These are phyloP conservation scores for Scheffersomyces spartinae DNA, from an alignment of 805 yeast species.

Conservation along the genomic window DNA sequence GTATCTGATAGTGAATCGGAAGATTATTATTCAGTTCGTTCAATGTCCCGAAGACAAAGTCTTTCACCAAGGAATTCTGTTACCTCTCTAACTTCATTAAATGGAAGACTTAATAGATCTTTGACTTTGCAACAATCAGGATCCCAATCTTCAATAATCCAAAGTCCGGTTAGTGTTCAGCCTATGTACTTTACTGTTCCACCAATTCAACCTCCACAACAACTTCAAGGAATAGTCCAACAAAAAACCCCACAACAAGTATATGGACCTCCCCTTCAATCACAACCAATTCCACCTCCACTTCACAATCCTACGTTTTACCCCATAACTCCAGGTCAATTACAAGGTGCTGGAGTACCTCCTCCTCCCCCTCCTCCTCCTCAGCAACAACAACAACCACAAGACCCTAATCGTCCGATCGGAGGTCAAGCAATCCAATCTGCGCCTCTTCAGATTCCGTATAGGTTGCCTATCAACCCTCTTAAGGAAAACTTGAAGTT, in stretches of 20 bases:
- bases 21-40: slow-evolving; percentile 18
- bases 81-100: slow-evolving; percentile 17
- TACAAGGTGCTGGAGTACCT: no score
- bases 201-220: slow-evolving; percentile 3
- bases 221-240: slow-evolving; percentile 3
- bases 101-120: slow-evolving; percentile 16
- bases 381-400: slow-evolving; percentile 3
- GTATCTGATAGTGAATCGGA: slow-evolving; percentile 24
- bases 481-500: slow-evolving; percentile 13
- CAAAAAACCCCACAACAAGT: not conserved
- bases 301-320: not conserved
- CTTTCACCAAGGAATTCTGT: slow-evolving; percentile 24
- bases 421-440: slow-evolving; percentile 1
- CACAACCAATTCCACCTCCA: slow-evolving; percentile 3
- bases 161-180: no score
- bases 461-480: slow-evolving; percentile 5
- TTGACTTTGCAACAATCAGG: slow-evolving; percentile 4
- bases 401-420: not conserved
- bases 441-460: slow-evolving; percentile 2
- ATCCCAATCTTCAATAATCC: slow-evolving; percentile 2
- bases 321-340: no score
- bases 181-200: no score
- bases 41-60: slow-evolving; percentile 7
- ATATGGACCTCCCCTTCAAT: slow-evolving; percentile 2
- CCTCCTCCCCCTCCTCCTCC: slow-evolving; percentile 2